Conservation (phyloP, 148 eudicot genomes). For the Camellia lanceoleosa region DNA sequence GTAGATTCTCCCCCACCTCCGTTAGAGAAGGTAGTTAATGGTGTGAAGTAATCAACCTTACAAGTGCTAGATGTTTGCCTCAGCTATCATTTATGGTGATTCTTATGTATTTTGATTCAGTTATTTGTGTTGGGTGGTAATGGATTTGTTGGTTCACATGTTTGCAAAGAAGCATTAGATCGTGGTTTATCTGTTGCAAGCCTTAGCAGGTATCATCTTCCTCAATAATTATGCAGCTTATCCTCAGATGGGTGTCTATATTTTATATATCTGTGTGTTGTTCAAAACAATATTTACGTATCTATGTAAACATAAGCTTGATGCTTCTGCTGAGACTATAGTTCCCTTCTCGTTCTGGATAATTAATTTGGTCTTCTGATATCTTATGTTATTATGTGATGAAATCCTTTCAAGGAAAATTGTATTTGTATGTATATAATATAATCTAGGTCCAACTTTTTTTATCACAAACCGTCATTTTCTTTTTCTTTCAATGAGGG, state of each 20-base stretch:
- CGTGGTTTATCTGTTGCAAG: conserved; percentile 69
- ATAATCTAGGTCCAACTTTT: background rate
- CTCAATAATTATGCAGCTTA: background rate
- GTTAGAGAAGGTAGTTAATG: conserved; percentile 51
- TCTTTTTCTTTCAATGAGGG: background rate
- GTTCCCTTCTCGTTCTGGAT: too few species aligned
- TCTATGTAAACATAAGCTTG: background rate
- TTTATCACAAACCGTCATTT: background rate
- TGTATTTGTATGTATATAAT: too few species aligned
- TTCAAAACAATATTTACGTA: too few species aligned
- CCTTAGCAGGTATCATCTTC: conserved; percentile 64
- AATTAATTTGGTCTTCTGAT: background rate
- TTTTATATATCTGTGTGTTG: too few species aligned
- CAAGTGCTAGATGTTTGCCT: background rate
- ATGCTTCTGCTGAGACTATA: background rate
- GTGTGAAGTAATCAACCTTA: background rate
- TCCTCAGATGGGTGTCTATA: background rate
- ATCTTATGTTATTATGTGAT: background rate
- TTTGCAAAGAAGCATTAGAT: conserved; percentile 67
- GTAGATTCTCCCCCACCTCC: conserved; percentile 59
- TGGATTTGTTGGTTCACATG: conserved; percentile 85
- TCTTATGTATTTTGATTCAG: conserved; percentile 32
- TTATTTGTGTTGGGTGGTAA: conserved; percentile 81
- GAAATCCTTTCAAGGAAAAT: background rate
- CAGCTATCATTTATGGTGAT: background rate